These are phyloP conservation scores for Bolboschoenoplectus hybrid DNA, from an alignment of 202 grass and related monocot species.

Conservation along the genomic window DNA sequence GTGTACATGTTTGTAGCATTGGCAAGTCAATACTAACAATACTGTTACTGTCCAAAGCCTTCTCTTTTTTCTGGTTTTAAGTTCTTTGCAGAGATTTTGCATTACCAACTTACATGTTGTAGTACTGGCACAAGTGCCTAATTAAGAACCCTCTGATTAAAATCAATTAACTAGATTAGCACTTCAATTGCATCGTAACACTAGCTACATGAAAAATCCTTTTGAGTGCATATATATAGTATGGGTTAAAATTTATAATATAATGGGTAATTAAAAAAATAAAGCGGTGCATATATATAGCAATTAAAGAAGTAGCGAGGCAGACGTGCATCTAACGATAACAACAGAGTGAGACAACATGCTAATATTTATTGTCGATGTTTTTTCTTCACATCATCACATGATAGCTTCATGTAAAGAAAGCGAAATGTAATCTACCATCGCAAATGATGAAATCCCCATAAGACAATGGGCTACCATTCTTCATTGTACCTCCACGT, in stretches of 20 bases:
- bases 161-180: no score
- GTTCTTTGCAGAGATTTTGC: background rate
- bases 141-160: no score
- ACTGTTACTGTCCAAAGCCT: no score
- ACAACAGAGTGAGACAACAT: background rate
- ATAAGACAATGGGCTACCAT: conserved; percentile 35
- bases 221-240: no score
- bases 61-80: background rate
- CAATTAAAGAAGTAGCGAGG: background rate
- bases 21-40: background rate
- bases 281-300: background rate
- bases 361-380: conserved; percentile 7
- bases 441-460: background rate
- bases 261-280: no score
- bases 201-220: background rate
- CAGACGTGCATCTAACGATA: background rate
- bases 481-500: background rate
- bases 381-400: conserved; percentile 2
- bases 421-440: conserved; percentile 19
- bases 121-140: background rate
- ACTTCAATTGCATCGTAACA: background rate
- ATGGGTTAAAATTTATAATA: no score
- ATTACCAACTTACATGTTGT: background rate
- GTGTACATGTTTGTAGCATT: background rate
- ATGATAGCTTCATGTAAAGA: conserved; percentile 29